phyloP scores from a whole-genome alignment of 257 asterid species.

The Anisodus acutangulus region DNA sequence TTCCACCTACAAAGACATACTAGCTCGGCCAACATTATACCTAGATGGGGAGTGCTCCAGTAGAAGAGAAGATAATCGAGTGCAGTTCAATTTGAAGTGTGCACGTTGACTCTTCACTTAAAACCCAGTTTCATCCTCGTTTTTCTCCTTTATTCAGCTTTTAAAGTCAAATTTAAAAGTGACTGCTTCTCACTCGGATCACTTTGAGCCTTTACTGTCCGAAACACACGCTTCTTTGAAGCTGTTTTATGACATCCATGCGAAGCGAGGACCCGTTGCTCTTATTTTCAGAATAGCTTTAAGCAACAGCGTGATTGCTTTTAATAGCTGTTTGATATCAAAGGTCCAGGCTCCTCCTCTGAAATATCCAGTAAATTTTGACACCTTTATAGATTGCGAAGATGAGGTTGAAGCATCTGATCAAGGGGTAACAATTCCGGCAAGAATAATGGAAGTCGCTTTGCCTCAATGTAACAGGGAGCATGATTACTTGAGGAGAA shows the following conservation, averaged over 20 bases:
- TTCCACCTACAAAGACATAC: neutral
- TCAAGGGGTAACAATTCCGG: neutral
- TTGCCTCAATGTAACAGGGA: neutral
- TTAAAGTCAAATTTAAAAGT: neutral
- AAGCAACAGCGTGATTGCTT: neutral
- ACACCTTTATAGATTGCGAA: neutral
- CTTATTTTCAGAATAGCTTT: neutral
- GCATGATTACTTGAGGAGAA: neutral
- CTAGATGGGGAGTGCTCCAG: neutral
- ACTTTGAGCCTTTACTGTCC: neutral
- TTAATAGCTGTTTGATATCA: neutral
- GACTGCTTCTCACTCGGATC: neutral
- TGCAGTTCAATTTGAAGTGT: neutral
- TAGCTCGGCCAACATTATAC: neutral
- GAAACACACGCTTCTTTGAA: neutral
- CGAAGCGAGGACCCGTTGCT: neutral
- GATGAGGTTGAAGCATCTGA: neutral
- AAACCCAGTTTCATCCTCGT: neutral
- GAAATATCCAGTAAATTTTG: neutral
- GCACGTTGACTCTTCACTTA: neutral
- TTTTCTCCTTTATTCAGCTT: neutral
- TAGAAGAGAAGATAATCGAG: neutral
- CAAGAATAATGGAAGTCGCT: neutral
- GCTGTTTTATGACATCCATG: neutral
- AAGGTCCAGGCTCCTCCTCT: slow-evolving; percentile 3